Conservation (phyloP, 2,329 filamentous ascomycete genomes). For the Pezizomycotina sp. region DNA sequence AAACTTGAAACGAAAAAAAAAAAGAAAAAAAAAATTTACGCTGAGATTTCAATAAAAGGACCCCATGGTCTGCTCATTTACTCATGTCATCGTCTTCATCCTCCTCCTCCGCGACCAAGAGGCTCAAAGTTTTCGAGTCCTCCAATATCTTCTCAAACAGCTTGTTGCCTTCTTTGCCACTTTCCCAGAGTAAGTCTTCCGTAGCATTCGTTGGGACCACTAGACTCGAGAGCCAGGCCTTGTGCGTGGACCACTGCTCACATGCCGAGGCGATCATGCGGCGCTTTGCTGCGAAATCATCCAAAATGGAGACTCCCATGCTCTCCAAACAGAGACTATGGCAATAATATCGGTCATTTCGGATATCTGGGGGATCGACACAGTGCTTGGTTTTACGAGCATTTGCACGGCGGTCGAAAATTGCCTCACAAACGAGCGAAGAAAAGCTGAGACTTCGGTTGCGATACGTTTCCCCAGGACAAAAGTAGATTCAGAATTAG, state of each 20-base stretch:
- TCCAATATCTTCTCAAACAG: slow-evolving; percentile 60
- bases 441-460: slow-evolving; percentile 66
- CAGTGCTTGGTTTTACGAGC: slow-evolving; percentile 43
- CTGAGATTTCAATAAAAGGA: too few species aligned
- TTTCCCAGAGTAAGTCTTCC: slow-evolving; percentile 29
- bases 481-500: slow-evolving; percentile 72
- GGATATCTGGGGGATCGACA: slow-evolving; percentile 22
- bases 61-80: too few species aligned
- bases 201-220: slow-evolving; percentile 22
- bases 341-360: slow-evolving; percentile 21
- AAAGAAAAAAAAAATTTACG: too few species aligned
- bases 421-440: slow-evolving; percentile 76
- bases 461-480: slow-evolving; percentile 68
- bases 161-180: slow-evolving; percentile 48
- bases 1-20: too few species aligned
- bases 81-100: slow-evolving; percentile 20
- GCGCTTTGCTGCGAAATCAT: slow-evolving; percentile 32
- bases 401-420: slow-evolving; percentile 54
- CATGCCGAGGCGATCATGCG: slow-evolving; percentile 54
- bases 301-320: slow-evolving; percentile 34
- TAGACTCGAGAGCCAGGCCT: slow-evolving; percentile 23
- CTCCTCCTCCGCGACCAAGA: slow-evolving; percentile 36
- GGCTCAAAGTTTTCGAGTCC: slow-evolving; percentile 46
- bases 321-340: slow-evolving; percentile 20
- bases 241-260: slow-evolving; percentile 48